Percentiles rank a stretch among this genome's conserved stretches.
Evolutionary conservation across 192 early-diverging fungal species (phyloP).

Genomic region (Coemansia sp.): DNA sequence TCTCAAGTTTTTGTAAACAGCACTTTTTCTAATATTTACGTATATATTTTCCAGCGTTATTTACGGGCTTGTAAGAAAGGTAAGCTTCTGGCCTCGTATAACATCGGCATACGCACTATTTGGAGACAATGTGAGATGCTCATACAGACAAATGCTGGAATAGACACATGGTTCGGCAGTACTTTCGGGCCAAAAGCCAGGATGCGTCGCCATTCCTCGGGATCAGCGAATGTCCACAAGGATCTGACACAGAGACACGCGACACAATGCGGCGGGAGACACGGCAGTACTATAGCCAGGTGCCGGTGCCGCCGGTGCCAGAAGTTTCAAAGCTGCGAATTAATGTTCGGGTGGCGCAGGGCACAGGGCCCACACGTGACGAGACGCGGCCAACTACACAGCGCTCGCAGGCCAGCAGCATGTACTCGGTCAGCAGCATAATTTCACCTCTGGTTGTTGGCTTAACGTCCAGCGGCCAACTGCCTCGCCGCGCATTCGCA

Average conservation of each 20-base stretch:
- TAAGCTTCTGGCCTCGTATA: too few relatives aligned
- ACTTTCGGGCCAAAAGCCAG: conserved; percentile 9
- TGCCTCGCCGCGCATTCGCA: neutral
- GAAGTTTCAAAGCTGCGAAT: conserved; percentile 7
- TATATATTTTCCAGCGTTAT: too few relatives aligned
- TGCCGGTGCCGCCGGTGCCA: conserved; percentile 9
- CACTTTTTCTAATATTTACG: too few relatives aligned
- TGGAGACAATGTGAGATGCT: too few relatives aligned
- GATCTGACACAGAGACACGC: conserved; percentile 1
- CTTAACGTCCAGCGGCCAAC: neutral
- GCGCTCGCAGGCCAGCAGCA: conserved; percentile 15
- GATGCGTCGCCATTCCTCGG: conserved; percentile 33
- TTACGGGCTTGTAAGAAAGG: too few relatives aligned
- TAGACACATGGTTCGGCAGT: conserved; percentile 15
- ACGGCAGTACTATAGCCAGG: conserved; percentile 9
- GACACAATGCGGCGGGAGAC: conserved; percentile 7
- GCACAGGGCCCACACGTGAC: neutral
- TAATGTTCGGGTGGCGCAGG: conserved; percentile 12
- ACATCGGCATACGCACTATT: too few relatives aligned
- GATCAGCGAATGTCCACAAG: conserved; percentile 5
- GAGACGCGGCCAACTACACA: conserved; percentile 12
- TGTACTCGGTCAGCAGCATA: conserved; percentile 8
- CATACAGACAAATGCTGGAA: neutral
- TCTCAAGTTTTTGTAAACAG: too few relatives aligned
- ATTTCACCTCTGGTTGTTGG: conserved; percentile 31